Base-by-base conservation (phyloP, 2,329 filamentous ascomycete species). In the Diaporthe velutina region DNA sequence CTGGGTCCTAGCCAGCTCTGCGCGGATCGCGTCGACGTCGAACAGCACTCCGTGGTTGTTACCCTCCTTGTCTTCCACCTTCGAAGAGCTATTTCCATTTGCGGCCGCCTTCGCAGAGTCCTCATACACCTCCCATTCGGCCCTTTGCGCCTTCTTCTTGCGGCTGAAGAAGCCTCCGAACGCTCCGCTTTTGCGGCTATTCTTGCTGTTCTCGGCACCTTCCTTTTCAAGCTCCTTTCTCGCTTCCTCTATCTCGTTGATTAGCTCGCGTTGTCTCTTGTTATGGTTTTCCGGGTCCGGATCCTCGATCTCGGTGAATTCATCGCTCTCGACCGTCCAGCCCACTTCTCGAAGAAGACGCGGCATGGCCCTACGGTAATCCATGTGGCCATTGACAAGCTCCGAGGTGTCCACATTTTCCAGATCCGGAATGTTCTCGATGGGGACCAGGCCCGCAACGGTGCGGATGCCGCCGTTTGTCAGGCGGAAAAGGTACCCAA, bases 291-390 rank as follows among this genome's bases (percentile, higher is more conserved):
- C 97, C 0, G 97, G 97, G 80, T 99, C 97, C 0, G 97, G 95
- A 78, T 99, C 97, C 82, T 98, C 97, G 75, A 99, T 98, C 84
- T 99, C 97, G 1, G 91, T 93, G 81, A 98, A 99, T 82, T 98
- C 96, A 79, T 98, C 95, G 77, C 93, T 96, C 80, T 98, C 93
- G 4, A 98, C 94, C 71, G 93, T 86, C 95, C 96, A 99, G 22
- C 96, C 97, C 48, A 96, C 95, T 81, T 96, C 93, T 76, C 95
- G 92, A 70, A 99, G 88, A 25, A 99, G 88, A 74, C 91, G 91
- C 22, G 97, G 97, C 93, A 99, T 98, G 50, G 95, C 94, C 35
- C 91, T 91, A 83, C 97, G 94, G 84, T 99, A 99, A 70, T 97
- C 94, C 96, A 98, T 98, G 82, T 99, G 97, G 1, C 97, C 96